Evolutionary conservation across 208 protist species (phyloP).

Genomic region (Borovskyia barvae): DNA sequence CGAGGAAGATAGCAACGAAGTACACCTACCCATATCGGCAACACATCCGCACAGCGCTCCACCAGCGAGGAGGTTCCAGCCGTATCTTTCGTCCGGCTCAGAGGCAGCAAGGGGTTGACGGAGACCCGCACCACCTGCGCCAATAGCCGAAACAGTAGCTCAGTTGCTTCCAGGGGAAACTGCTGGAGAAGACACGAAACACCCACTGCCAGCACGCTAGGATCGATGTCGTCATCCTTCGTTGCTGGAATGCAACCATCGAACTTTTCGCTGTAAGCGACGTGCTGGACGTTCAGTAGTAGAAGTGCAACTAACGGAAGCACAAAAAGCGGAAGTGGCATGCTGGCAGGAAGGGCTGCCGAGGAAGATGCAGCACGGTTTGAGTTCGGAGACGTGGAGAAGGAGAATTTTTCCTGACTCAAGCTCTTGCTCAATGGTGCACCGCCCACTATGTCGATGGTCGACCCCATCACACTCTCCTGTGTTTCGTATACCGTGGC

Average conservation of each 20-base stretch:
- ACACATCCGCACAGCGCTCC: constrained; percentile 6
- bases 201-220: constrained; percentile 84
- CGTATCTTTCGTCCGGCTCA: not conserved
- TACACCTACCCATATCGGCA: constrained; percentile 24
- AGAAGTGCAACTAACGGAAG: constrained; percentile 82
- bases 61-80: constrained; percentile 5
- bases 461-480: too few species aligned
- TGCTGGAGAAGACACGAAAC: constrained; percentile 92
- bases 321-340: constrained; percentile 66
- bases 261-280: constrained; percentile 58
- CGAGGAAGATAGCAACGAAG: constrained; percentile 12
- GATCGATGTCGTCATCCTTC: constrained; percentile 71
- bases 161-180: constrained; percentile 83
- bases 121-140: constrained; percentile 64
- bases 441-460: too few species aligned
- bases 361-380: not conserved
- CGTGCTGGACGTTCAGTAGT: constrained; percentile 45
- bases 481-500: constrained; percentile 12
- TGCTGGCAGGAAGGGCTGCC: constrained; percentile 25
- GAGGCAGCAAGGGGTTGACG: not conserved
- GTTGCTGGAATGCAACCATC: constrained; percentile 47
- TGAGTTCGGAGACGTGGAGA: not conserved
- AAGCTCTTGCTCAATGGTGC: too few species aligned
- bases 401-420: too few species aligned
- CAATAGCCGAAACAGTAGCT: constrained; percentile 81